Evolutionary conservation across 164 flowering plant genomes (phyloP).

Genomic region (Vitis cinerea): DNA sequence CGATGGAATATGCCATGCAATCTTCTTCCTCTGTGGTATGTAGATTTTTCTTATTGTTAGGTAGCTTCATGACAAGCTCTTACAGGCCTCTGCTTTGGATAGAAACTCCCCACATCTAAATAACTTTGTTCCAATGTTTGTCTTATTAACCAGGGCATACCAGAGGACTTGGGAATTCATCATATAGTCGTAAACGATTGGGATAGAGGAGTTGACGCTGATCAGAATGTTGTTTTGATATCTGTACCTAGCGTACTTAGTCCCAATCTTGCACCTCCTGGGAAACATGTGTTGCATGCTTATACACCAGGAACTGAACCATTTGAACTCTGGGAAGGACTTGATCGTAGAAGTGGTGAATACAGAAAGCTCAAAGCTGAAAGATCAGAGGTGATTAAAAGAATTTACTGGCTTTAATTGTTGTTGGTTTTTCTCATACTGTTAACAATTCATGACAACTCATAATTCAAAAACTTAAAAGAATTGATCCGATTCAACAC

Average conservation of each 20-base stretch:
- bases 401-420: no score
- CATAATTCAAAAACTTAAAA: no score
- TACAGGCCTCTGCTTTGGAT: not conserved
- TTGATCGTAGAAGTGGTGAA: constrained; percentile 73
- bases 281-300: constrained; percentile 88
- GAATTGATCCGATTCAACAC: no score
- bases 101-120: not conserved
- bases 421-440: no score
- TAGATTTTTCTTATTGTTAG: not conserved
- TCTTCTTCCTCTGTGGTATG: not conserved
- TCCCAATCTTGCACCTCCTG: constrained; percentile 80
- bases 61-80: not conserved
- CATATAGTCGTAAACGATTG: constrained; percentile 95
- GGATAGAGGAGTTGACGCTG: constrained; percentile 94
- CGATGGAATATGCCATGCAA: not conserved
- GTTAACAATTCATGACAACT: no score
- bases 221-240: constrained; percentile 91
- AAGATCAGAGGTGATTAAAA: constrained; percentile 72
- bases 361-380: constrained; percentile 78
- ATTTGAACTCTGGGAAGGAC: constrained; percentile 81
- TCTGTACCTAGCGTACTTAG: constrained; percentile 86
- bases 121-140: not conserved
- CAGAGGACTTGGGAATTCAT: constrained; percentile 83
- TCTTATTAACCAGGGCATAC: constrained; percentile 49
- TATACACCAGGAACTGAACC: constrained; percentile 97